Conservation (phyloP, 768 basidiomycete species). For the Suillus discolor region DNA sequence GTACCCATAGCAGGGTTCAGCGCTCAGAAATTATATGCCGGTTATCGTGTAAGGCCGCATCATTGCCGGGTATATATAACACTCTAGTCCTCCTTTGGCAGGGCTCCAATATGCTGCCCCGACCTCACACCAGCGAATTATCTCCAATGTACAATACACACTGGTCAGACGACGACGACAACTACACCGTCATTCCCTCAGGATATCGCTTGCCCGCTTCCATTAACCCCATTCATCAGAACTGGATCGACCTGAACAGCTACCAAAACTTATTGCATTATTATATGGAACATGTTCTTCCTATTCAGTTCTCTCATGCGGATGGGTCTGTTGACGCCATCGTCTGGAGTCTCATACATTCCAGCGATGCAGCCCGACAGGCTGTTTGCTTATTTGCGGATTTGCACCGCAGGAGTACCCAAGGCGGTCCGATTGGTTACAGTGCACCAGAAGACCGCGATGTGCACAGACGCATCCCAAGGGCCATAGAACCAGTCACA, state of each 20-base stretch:
- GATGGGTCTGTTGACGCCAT: slow-evolving; percentile 47
- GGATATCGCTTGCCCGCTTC: slow-evolving; percentile 16
- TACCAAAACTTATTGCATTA: slow-evolving; percentile 33
- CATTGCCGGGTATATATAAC: not conserved
- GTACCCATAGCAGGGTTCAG: no score
- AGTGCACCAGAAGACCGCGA: slow-evolving; percentile 27
- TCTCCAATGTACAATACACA: slow-evolving; percentile 21
- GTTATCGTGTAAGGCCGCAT: not conserved
- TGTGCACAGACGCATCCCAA: slow-evolving; percentile 29
- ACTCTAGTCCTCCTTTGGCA: no score
- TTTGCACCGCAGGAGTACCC: slow-evolving; percentile 46
- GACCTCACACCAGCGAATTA: slow-evolving; percentile 31
- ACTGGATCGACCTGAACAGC: slow-evolving; percentile 12
- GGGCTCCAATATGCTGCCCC: not conserved
- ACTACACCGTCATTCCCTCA: slow-evolving; percentile 23
- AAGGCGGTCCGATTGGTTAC: slow-evolving; percentile 23
- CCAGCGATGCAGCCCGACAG: slow-evolving; percentile 48
- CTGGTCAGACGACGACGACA: slow-evolving; percentile 22
- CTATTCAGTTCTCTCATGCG: slow-evolving; percentile 71
- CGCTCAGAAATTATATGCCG: not conserved
- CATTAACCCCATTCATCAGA: slow-evolving; percentile 17
- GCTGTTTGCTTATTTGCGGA: slow-evolving; percentile 66
- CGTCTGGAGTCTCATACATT: slow-evolving; percentile 54
- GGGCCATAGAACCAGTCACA: slow-evolving; percentile 28
- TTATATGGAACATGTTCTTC: slow-evolving; percentile 65